These are phyloP conservation scores for Debaryomyces coudertii DNA, from an alignment of 1,139 yeast genomes.

Conservation along the genomic window DNA sequence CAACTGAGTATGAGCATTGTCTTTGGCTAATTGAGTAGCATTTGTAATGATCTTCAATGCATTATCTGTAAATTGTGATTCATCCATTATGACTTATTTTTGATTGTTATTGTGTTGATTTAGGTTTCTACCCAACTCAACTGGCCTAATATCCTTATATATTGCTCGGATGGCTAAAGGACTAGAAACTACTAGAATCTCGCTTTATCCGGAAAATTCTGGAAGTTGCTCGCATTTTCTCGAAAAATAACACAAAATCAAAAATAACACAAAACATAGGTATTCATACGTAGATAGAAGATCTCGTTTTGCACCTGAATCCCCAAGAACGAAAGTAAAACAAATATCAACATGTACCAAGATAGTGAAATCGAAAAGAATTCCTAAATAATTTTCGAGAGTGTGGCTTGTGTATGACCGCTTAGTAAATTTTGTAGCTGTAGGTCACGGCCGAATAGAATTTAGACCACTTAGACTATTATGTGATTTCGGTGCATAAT, in stretches of 20 bases:
- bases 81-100: conserved; percentile 44
- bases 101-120: conserved; percentile 8
- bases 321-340: too few relatives aligned
- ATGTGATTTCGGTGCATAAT: too few relatives aligned
- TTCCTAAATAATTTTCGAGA: too few relatives aligned
- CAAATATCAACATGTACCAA: too few relatives aligned
- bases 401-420: too few relatives aligned
- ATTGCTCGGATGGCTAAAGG: background rate
- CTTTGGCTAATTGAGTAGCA: conserved; percentile 82
- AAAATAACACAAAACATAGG: background rate
- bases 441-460: too few relatives aligned
- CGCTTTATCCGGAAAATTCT: conserved; percentile 10
- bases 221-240: conserved; percentile 6
- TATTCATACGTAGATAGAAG: too few relatives aligned
- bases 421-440: too few relatives aligned
- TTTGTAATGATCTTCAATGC: conserved; percentile 79
- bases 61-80: conserved; percentile 88
- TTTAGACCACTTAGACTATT: too few relatives aligned
- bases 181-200: conserved; percentile 2
- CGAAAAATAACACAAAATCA: background rate
- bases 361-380: too few relatives aligned
- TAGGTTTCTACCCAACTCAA: conserved; percentile 2
- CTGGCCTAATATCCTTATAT: background rate
- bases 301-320: too few relatives aligned
- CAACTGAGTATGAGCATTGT: conserved; percentile 81